phyloP scores from a whole-genome alignment of 2,329 filamentous ascomycete genomes.

The Trichophyton verrucosum region DNA sequence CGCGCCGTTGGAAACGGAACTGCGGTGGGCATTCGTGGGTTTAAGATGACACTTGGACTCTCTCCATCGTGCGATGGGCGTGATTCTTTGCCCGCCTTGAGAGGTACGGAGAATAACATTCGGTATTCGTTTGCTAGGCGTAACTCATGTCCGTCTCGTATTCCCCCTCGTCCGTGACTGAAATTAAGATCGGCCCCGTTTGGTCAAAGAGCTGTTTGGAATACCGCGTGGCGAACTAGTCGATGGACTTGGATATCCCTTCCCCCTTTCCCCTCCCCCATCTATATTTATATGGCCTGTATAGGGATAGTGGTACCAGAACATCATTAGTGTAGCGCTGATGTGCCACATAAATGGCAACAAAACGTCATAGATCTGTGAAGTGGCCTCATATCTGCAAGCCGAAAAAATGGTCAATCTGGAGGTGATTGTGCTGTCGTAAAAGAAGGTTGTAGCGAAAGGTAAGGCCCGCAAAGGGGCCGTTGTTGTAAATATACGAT shows the following conservation, averaged over 20 bases:
- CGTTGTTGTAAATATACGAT: background rate
- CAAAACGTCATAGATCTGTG: background rate
- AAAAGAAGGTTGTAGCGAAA: background rate
- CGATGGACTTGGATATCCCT: background rate
- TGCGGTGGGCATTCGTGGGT: background rate
- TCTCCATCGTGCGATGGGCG: background rate
- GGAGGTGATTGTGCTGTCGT: background rate
- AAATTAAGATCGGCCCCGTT: background rate
- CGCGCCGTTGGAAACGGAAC: background rate
- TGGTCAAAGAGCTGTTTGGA: background rate
- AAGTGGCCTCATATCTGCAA: background rate
- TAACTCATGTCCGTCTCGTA: background rate
- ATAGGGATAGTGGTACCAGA: background rate
- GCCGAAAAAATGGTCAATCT: background rate
- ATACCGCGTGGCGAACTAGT: background rate
- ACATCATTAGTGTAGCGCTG: background rate
- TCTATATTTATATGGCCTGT: background rate
- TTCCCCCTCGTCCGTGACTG: background rate
- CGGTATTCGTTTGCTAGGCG: too few relatives aligned
- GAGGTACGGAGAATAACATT: background rate
- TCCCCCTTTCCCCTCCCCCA: background rate
- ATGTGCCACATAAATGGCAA: background rate
- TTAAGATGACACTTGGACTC: background rate
- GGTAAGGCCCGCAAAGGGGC: background rate
- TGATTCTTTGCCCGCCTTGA: background rate